These are phyloP conservation scores for Entomortierella beljakovae DNA, from an alignment of 192 early-diverging fungal genomes.

Conservation along the genomic window DNA sequence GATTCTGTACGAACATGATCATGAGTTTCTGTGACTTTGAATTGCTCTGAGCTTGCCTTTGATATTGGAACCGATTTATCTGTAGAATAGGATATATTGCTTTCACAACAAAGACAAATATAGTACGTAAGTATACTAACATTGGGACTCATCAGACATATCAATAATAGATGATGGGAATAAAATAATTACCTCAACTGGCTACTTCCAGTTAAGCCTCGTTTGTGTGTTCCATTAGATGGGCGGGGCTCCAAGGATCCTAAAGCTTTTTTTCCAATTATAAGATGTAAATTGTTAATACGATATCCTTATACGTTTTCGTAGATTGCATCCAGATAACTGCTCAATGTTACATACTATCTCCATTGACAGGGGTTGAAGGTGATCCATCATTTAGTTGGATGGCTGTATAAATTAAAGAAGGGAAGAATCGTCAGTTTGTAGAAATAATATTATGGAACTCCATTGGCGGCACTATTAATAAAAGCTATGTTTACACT, in stretches of 20 bases:
- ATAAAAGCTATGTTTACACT: constrained; percentile 11
- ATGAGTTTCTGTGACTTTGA: constrained; percentile 3
- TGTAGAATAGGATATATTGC: constrained; percentile 46
- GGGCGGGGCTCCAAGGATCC: constrained; percentile 18
- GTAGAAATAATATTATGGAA: neutral
- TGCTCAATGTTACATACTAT: constrained; percentile 13
- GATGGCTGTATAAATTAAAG: constrained; percentile 15
- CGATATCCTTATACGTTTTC: neutral
- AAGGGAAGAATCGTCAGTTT: neutral
- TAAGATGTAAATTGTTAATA: neutral
- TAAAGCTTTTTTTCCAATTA: neutral
- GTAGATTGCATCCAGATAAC: neutral
- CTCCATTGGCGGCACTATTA: neutral
- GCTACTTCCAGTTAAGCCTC: constrained; percentile 37
- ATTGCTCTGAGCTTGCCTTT: constrained; percentile 27
- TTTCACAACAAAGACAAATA: neutral
- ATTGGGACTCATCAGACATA: no score
- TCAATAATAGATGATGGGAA: no score
- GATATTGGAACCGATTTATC: constrained; percentile 31
- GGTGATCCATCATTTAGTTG: constrained; percentile 21
- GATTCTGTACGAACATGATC: constrained; percentile 38
- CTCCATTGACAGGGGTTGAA: constrained; percentile 30
- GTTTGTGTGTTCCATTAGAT: constrained; percentile 32
- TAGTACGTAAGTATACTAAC: neutral
- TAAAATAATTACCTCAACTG: constrained; percentile 29